Base-by-base conservation (phyloP, 2,329 filamentous ascomycete species). In the Aspergillus sp. region DNA sequence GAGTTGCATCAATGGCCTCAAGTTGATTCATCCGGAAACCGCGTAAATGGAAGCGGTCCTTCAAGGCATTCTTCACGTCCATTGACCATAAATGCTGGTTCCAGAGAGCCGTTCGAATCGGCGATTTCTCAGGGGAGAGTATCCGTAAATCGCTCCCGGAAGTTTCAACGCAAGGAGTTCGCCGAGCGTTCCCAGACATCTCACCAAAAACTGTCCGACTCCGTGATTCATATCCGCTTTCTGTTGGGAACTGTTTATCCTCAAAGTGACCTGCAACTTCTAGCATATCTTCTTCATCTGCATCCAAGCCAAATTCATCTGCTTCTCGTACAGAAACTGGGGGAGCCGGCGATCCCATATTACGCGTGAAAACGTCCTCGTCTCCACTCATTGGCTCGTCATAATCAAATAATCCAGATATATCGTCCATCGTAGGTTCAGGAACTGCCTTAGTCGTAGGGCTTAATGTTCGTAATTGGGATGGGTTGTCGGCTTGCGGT, bases 1-100 rank as follows among this genome's bases (percentile, higher is more conserved):
- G 73, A 0, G 93, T 97, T 1, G 90, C 85, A 65, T 98, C 97
- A 65, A 98, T 96, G 9, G 93, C 90, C 66, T 97, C 88, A 1
- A 97, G 76, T 62, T 98, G 93, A 61, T 96, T 93, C 45, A 84
- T 81, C 29, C 94, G 82, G 61, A 98, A 98, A 0, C 88, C 88
- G 45, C 80, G 81, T 64, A 98, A 83, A 52, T 84, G 80, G 61
- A 98, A 98, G 3, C 82, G 78, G 57, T 91, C 83, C 59, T 85
- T 88, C 53, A 98, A 71, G n/a, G 82, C 86, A 45, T 74, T 77
- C 54, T 83, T 85, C 27, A 98, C 86, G 57, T 97, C 90, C 39
- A 79, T 75, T 10, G 90, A 96, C 93, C 94, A 98, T 4, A 82
- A 74, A 58, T 83, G 76, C 42, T 65, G 77, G 75, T 77, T 86